phyloP scores from a whole-genome alignment of 176 grass and related monocot species.

The Alopecurus myosuroides region DNA sequence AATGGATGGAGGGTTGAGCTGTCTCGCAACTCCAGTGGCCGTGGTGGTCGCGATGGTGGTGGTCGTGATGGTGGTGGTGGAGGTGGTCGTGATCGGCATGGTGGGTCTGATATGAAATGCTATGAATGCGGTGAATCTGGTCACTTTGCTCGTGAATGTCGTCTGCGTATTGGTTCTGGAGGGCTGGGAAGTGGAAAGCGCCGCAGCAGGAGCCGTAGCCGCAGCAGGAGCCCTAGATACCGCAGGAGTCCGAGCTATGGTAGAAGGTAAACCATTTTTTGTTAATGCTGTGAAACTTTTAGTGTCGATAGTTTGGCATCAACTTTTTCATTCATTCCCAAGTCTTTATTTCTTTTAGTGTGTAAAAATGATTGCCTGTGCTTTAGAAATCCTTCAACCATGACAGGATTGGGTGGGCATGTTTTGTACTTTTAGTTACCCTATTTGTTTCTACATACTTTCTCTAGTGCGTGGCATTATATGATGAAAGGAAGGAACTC shows the following conservation, averaged over 20 bases:
- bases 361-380: not conserved
- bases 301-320: not conserved
- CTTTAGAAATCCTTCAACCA: not conserved
- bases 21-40: slow-evolving; percentile 57
- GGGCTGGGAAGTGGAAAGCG: slow-evolving; percentile 85
- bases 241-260: slow-evolving; percentile 93
- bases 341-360: not conserved
- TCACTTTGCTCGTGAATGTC: slow-evolving; percentile 94
- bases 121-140: slow-evolving; percentile 96
- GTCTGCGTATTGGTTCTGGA: slow-evolving; percentile 72
- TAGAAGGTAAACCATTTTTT: slow-evolving; percentile 57
- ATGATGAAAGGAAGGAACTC: not conserved
- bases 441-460: not conserved
- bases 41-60: slow-evolving; percentile 61
- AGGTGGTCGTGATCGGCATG: slow-evolving; percentile 57
- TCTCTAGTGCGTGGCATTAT: slow-evolving; percentile 2
- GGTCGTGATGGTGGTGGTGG: slow-evolving; percentile 38
- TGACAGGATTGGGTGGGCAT: not conserved
- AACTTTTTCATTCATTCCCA: not conserved
- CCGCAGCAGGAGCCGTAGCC: slow-evolving; percentile 66
- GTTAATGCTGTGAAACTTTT: not conserved
- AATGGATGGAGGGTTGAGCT: slow-evolving; percentile 96
- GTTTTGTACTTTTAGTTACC: not conserved
- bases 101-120: slow-evolving; percentile 83
- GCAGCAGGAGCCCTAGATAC: slow-evolving; percentile 73